phyloP scores from a whole-genome alignment of 257 asterid genomes.

The Fraxinus cuspidata region DNA sequence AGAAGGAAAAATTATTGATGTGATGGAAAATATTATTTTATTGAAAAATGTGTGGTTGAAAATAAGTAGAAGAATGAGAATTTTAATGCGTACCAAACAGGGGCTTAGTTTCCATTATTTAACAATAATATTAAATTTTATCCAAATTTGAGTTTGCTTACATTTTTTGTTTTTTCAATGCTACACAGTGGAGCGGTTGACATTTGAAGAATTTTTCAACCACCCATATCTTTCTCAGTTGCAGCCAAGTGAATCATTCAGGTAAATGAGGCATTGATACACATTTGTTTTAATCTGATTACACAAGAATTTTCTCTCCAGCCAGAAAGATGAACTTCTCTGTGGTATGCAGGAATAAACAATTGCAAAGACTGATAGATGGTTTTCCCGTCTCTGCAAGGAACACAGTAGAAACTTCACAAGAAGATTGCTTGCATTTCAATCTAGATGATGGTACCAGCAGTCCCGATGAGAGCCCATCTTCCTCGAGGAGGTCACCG shows the following conservation, averaged over 20 bases:
- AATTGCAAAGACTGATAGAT: slow-evolving; percentile 44
- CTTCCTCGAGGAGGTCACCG: slow-evolving; percentile 49
- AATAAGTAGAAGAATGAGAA: too few species aligned
- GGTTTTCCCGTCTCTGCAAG: slow-evolving; percentile 51
- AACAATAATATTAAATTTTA: background rate
- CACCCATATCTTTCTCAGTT: slow-evolving; percentile 74
- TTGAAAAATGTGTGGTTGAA: too few species aligned
- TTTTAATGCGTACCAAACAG: too few species aligned
- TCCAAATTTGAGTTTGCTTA: background rate
- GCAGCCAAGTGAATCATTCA: slow-evolving; percentile 49
- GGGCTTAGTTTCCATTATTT: slow-evolving; percentile 7
- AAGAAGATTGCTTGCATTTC: slow-evolving; percentile 68
- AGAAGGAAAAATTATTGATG: too few species aligned
- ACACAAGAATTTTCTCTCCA: slow-evolving; percentile 3
- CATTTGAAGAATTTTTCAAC: slow-evolving; percentile 93
- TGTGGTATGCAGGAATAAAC: slow-evolving; percentile 48
- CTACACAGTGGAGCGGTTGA: slow-evolving; percentile 74
- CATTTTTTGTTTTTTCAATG: slow-evolving; percentile 13
- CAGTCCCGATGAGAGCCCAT: slow-evolving; percentile 53
- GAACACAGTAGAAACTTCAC: slow-evolving; percentile 48
- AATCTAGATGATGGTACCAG: slow-evolving; percentile 62
- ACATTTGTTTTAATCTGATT: slow-evolving; percentile 20
- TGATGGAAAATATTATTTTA: too few species aligned
- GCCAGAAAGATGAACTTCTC: slow-evolving; percentile 9
- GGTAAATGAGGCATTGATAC: slow-evolving; percentile 44